Conservation (phyloP, 345 rosid species). For the Lepidium sativum region DNA sequence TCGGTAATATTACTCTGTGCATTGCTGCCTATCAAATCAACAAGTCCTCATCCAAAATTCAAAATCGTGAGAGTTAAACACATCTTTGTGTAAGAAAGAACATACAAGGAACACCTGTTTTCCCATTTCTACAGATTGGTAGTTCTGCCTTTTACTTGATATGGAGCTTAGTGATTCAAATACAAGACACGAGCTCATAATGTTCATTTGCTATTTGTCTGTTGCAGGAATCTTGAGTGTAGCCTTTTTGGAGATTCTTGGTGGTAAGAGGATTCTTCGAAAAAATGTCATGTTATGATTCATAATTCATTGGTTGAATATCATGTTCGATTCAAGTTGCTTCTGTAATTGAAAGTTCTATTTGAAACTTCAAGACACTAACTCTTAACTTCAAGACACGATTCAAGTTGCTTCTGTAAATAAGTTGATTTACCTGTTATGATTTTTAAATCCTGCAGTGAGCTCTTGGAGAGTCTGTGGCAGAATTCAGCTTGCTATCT, state of each 20-base stretch:
- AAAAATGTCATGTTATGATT: too few relatives aligned
- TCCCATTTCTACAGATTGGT: neutral
- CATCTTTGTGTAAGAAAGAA: neutral
- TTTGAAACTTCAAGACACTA: too few relatives aligned
- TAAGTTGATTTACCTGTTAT: too few relatives aligned
- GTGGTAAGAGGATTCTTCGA: neutral
- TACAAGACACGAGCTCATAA: neutral
- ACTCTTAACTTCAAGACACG: too few relatives aligned
- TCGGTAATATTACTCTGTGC: conserved; percentile 79
- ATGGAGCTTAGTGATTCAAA: neutral
- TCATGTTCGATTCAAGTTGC: too few relatives aligned
- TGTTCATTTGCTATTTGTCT: neutral
- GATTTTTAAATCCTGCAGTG: too few relatives aligned
- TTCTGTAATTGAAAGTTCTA: too few relatives aligned
- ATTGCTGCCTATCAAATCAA: conserved; percentile 73
- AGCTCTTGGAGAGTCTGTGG: too few relatives aligned
- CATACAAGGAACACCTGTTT: neutral
- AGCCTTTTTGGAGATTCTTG: neutral
- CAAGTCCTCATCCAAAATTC: conserved; percentile 38
- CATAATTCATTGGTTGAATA: too few relatives aligned
- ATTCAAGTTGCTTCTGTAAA: too few relatives aligned
- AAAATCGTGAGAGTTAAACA: too few relatives aligned
- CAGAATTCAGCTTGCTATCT: too few relatives aligned
- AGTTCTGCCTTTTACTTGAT: neutral
- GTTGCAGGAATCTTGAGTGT: conserved; percentile 6